Evolutionary conservation across 805 yeast genomes (phyloP).

Genomic region (Wickerhamiella bombiphila): DNA sequence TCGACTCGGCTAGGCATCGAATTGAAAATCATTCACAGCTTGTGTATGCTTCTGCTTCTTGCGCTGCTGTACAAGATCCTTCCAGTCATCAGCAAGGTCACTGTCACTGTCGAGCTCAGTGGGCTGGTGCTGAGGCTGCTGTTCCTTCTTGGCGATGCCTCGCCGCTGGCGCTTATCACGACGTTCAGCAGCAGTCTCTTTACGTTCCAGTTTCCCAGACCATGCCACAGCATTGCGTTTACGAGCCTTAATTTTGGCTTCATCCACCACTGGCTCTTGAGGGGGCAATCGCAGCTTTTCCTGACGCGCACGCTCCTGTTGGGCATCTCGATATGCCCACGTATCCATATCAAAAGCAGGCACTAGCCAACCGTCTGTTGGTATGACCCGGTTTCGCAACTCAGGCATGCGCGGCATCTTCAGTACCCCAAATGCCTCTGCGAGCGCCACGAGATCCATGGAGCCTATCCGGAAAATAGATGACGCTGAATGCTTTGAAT

Average conservation of each 20-base stretch:
- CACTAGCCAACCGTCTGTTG: conserved; percentile 65
- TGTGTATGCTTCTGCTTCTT: conserved; percentile 41
- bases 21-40: neutral
- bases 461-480: conserved; percentile 69
- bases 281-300: conserved; percentile 29
- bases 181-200: conserved; percentile 47
- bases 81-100: conserved; percentile 67
- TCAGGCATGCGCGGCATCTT: conserved; percentile 95
- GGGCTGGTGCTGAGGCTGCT: conserved; percentile 25
- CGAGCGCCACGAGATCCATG: conserved; percentile 59
- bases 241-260: conserved; percentile 8
- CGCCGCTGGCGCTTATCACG: conserved; percentile 54
- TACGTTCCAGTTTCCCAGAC: conserved; percentile 55
- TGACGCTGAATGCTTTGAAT: conserved; percentile 73
- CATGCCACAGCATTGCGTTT: conserved; percentile 46
- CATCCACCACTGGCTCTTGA: conserved; percentile 26
- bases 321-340: conserved; percentile 48
- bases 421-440: conserved; percentile 62
- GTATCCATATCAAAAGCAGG: conserved; percentile 48
- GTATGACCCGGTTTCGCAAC: conserved; percentile 37
- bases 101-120: conserved; percentile 24
- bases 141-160: conserved; percentile 34
- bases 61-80: conserved; percentile 52
- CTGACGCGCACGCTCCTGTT: conserved; percentile 47
- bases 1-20: conserved; percentile 1